These are phyloP conservation scores for Colletotrichum acutatum DNA, from an alignment of 2,329 filamentous ascomycete genomes.

Conservation along the genomic window DNA sequence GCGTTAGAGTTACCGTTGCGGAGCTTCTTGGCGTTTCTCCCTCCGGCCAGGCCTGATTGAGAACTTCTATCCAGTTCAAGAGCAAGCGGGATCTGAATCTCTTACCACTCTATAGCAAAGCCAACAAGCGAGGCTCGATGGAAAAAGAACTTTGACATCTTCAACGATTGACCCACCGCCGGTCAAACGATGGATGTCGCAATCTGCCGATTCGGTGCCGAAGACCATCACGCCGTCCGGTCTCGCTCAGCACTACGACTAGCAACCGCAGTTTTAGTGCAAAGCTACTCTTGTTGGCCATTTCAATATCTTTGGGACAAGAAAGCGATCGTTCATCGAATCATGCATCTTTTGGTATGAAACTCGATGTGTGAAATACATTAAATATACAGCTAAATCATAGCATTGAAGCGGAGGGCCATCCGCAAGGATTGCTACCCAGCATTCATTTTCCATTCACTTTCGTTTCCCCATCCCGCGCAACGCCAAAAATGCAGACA, in stretches of 20 bases:
- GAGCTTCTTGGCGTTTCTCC: neutral
- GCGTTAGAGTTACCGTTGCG: neutral
- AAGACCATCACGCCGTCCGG: neutral
- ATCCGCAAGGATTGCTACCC: neutral
- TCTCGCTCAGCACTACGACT: neutral
- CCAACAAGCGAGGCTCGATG: neutral
- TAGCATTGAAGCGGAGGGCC: neutral
- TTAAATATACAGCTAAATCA: constrained; percentile 13
- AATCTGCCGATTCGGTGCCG: constrained; percentile 31
- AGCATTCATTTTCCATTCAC: neutral
- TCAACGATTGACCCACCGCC: neutral
- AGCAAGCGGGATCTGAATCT: neutral
- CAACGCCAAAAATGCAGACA: neutral
- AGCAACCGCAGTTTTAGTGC: neutral
- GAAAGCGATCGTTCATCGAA: constrained; percentile 8
- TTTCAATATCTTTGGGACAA: neutral
- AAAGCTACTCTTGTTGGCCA: neutral
- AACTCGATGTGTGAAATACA: neutral
- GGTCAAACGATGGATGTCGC: neutral
- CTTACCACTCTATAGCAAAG: neutral
- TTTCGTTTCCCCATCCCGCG: neutral
- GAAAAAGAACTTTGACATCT: neutral
- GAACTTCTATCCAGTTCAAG: neutral
- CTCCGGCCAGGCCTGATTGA: neutral
- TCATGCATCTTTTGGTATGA: neutral